phyloP scores from a whole-genome alignment of 441 rosid genomes.

The Mallotus japonicus region DNA sequence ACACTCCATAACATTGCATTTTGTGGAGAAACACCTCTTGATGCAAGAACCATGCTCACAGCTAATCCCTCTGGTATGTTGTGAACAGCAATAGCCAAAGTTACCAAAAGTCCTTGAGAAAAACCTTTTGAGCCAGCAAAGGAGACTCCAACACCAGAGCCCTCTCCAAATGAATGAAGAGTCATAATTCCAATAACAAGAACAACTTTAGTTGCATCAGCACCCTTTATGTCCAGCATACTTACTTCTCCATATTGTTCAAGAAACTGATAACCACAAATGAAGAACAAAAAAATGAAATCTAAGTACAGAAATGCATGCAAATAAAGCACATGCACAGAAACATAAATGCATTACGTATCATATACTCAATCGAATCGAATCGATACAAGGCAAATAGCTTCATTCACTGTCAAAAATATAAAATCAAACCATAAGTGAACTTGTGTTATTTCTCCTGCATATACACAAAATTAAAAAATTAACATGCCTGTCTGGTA shows the following conservation, averaged over 20 bases:
- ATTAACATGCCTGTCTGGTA: too few relatives aligned
- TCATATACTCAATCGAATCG: not conserved
- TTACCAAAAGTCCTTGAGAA: slow-evolving; percentile 91
- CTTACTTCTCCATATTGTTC: slow-evolving; percentile 97
- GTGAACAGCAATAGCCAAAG: slow-evolving; percentile 97
- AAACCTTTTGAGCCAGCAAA: slow-evolving; percentile 97
- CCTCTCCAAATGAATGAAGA: slow-evolving; percentile 99
- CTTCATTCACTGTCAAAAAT: too few relatives aligned
- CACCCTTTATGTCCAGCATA: slow-evolving; percentile 97
- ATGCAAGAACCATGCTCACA: slow-evolving; percentile 96
- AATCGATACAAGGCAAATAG: not conserved
- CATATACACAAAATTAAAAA: too few relatives aligned
- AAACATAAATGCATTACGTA: not conserved
- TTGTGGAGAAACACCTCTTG: slow-evolving; percentile 98
- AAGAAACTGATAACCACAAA: slow-evolving; percentile 62
- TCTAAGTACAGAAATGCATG: not conserved
- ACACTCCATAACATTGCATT: slow-evolving; percentile 99
- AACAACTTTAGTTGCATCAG: slow-evolving; percentile 91
- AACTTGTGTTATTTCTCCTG: not conserved
- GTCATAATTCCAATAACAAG: slow-evolving; percentile 99
- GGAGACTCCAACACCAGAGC: slow-evolving; percentile 98
- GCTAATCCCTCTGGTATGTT: slow-evolving; percentile 98
- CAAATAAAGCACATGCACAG: not conserved
- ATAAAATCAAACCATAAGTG: too few relatives aligned
- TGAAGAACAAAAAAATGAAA: slow-evolving; percentile 1